Evolutionary conservation across 2,329 filamentous ascomycete species (phyloP).

Genomic region (Tolypocladium ovalisporum): DNA sequence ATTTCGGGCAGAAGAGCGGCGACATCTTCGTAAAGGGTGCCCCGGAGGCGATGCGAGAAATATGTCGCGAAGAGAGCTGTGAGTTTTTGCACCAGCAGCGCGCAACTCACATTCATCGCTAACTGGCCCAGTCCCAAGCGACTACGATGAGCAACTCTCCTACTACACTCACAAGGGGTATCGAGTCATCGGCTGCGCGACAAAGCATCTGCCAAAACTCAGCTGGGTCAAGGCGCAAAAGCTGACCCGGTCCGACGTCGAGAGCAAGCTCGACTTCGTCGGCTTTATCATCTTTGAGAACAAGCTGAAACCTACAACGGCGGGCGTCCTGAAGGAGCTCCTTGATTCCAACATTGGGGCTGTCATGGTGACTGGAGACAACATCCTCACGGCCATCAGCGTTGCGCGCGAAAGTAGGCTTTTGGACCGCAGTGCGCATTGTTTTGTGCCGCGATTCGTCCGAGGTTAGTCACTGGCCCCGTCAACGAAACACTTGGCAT

Average conservation of each 20-base stretch:
- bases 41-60: conserved; percentile 91
- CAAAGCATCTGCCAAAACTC: conserved; percentile 75
- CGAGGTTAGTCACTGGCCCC: conserved; percentile 41
- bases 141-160: conserved; percentile 81
- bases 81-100: conserved; percentile 20
- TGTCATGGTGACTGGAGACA: conserved; percentile 97
- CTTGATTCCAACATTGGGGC: conserved; percentile 73
- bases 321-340: conserved; percentile 72
- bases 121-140: conserved; percentile 51
- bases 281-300: conserved; percentile 99
- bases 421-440: conserved; percentile 70
- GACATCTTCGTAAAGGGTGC: conserved; percentile 94
- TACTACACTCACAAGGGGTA: conserved; percentile 95
- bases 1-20: conserved; percentile 74
- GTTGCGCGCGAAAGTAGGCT: conserved; percentile 85
- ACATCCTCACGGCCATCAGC: conserved; percentile 92
- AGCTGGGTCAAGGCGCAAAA: conserved; percentile 94
- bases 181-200: conserved; percentile 90
- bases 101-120: conserved; percentile 1
- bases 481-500: neutral
- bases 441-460: conserved; percentile 83
- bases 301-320: conserved; percentile 84
- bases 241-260: conserved; percentile 78
- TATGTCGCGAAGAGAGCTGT: conserved; percentile 75
- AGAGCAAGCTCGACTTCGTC: conserved; percentile 73